Percentiles rank a stretch among this genome's conserved stretches.
Conservation (phyloP, 805 yeast genomes). For the Saturnispora besseyi region DNA sequence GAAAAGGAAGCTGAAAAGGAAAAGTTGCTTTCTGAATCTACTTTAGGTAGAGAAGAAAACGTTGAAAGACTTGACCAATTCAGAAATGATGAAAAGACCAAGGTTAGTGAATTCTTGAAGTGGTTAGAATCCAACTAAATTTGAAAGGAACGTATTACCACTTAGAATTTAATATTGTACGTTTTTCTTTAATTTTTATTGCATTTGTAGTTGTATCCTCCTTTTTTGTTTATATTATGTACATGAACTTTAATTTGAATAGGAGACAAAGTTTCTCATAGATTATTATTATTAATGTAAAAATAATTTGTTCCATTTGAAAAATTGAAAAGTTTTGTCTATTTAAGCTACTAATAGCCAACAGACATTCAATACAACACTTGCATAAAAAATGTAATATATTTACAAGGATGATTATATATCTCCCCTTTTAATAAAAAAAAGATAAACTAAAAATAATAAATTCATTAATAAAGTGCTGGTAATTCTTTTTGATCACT, state of each 20-base stretch:
- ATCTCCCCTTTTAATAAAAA: background rate
- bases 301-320: background rate
- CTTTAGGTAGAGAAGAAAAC: conserved; percentile 80
- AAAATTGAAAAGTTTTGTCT: background rate
- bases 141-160: conserved; percentile 6
- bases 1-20: conserved; percentile 66
- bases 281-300: background rate
- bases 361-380: too few relatives aligned
- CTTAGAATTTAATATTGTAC: background rate
- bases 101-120: conserved; percentile 63
- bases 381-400: background rate
- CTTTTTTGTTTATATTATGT: background rate
- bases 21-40: conserved; percentile 60
- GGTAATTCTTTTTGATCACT: conserved; percentile 10
- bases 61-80: conserved; percentile 73
- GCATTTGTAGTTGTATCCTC: background rate
- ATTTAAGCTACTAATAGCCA: too few relatives aligned
- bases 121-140: conserved; percentile 48
- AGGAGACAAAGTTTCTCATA: background rate
- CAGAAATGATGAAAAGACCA: conserved; percentile 53
- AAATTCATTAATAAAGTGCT: background rate
- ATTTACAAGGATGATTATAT: background rate
- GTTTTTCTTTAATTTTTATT: background rate
- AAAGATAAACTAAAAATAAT: background rate
- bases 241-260: background rate